Conservation (phyloP, 2,329 filamentous ascomycete genomes). For the Colletotrichum sp. region DNA sequence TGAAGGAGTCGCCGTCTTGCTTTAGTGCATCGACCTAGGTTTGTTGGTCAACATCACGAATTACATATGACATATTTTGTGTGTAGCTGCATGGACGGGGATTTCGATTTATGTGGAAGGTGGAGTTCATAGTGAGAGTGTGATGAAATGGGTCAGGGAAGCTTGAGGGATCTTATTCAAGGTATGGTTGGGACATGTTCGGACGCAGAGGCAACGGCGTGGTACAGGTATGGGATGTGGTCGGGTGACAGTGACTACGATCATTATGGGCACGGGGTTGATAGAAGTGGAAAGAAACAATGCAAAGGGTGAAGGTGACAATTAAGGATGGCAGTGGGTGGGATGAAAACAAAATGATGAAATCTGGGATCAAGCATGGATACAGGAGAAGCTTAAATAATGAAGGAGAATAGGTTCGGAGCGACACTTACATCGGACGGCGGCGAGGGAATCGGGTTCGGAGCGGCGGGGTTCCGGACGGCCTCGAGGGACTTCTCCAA, state of each 20-base stretch:
- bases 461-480: conserved; percentile 22
- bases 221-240: not conserved
- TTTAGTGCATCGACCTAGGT: conserved; percentile 31
- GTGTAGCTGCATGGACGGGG: not conserved
- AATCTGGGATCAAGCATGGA: not conserved
- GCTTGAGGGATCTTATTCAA: not conserved
- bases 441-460: conserved; percentile 16
- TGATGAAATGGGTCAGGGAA: not conserved
- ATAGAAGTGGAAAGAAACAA: not conserved
- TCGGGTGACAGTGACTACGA: not conserved
- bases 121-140: not conserved
- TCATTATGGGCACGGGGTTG: not conserved
- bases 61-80: too few species aligned
- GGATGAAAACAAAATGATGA: not conserved
- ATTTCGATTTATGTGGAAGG: not conserved
- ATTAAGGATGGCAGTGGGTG: not conserved
- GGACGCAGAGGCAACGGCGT: too few species aligned
- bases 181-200: not conserved
- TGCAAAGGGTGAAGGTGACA: not conserved
- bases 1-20: conserved; percentile 47
- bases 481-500: conserved; percentile 28
- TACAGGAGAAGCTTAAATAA: not conserved
- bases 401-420: not conserved
- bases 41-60: not conserved
- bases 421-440: conserved; percentile 20